Evolutionary conservation across 805 yeast genomes (phyloP).

Genomic region (Candida broadrunensis): DNA sequence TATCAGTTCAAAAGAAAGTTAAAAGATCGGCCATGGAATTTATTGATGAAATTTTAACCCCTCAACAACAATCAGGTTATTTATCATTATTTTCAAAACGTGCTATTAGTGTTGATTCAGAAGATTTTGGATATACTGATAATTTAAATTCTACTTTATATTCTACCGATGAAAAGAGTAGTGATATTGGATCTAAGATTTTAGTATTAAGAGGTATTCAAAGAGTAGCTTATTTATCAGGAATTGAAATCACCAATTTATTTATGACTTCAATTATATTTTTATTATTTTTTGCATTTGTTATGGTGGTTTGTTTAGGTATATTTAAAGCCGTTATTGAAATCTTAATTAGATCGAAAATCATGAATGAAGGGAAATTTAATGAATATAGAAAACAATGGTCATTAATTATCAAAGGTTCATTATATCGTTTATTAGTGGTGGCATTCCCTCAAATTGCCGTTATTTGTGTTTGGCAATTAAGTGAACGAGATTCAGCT

Average conservation of each 20-base stretch:
- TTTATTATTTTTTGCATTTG: conserved; percentile 73
- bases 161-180: conserved; percentile 69
- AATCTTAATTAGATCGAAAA: conserved; percentile 53
- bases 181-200: conserved; percentile 60
- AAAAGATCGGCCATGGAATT: conserved; percentile 24
- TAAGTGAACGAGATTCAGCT: conserved; percentile 76
- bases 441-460: conserved; percentile 87
- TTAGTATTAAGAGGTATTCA: conserved; percentile 86
- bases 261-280: conserved; percentile 86
- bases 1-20: conserved; percentile 71
- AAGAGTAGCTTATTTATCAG: conserved; percentile 82
- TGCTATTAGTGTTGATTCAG: conserved; percentile 34
- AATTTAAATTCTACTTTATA: conserved; percentile 47
- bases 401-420: conserved; percentile 83
- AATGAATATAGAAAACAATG: conserved; percentile 78
- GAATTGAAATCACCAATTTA: conserved; percentile 80
- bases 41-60: conserved; percentile 7
- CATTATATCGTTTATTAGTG: conserved; percentile 76
- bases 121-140: conserved; percentile 44
- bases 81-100: conserved; percentile 19
- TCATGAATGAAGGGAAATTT: conserved; percentile 64
- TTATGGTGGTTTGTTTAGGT: conserved; percentile 51
- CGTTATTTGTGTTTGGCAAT: conserved; percentile 84
- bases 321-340: conserved; percentile 71
- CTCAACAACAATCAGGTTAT: conserved; percentile 2